phyloP scores from a whole-genome alignment of 208 protist species.

The Trypanosoma brucei region DNA sequence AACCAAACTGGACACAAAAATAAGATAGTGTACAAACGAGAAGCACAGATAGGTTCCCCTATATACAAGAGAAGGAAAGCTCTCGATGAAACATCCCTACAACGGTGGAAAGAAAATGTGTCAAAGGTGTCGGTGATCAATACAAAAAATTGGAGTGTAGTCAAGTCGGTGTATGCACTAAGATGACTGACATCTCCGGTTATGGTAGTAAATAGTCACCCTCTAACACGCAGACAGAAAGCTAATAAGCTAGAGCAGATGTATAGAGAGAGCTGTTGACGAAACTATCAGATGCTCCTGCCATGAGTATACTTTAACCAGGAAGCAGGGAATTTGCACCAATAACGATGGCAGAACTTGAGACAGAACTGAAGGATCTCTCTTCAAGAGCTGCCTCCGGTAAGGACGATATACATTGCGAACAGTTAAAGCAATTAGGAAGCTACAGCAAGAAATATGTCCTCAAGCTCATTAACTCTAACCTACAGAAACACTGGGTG shows the following conservation, averaged over 20 bases:
- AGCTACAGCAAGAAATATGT: background rate
- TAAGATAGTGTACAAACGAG: background rate
- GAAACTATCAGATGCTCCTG: background rate
- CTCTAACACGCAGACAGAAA: no score
- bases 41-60: background rate
- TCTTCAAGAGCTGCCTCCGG: background rate
- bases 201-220: background rate
- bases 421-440: background rate
- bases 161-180: constrained; percentile 9
- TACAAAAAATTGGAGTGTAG: constrained; percentile 1
- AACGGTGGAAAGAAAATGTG: background rate
- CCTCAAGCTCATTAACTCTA: background rate
- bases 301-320: background rate
- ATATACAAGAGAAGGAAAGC: constrained; percentile 4
- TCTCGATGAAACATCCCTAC: background rate
- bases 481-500: background rate
- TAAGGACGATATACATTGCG: background rate
- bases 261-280: background rate
- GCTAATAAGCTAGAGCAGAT: no score
- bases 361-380: background rate
- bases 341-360: background rate
- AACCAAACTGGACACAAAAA: constrained; percentile 6
- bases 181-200: background rate
- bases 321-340: background rate
- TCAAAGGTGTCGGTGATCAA: background rate